Conservation (phyloP, 1,139 yeast species). For the Debaryomyces subglobosus region DNA sequence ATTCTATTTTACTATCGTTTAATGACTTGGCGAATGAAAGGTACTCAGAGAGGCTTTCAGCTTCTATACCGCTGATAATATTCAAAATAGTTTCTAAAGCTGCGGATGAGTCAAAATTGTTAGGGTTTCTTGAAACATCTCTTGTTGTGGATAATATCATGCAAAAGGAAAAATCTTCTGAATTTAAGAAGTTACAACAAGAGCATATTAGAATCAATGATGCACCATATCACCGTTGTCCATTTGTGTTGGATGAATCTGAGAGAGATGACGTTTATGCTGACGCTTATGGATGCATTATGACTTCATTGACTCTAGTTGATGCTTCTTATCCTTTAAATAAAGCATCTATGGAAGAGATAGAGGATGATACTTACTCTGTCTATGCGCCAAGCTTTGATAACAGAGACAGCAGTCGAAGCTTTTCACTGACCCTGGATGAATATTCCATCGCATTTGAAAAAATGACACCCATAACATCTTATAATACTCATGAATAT, state of each 20-base stretch:
- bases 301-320: conserved; percentile 68
- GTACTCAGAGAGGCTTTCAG: conserved; percentile 59
- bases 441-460: background rate
- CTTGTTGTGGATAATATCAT: conserved; percentile 61
- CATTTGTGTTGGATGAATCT: conserved; percentile 64
- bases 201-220: conserved; percentile 71
- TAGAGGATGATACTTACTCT: conserved; percentile 1
- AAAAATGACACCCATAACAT: conserved; percentile 33
- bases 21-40: conserved; percentile 73
- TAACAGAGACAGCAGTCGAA: background rate
- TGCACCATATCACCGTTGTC: conserved; percentile 78
- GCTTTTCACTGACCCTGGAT: background rate
- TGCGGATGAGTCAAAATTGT: conserved; percentile 22
- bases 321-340: conserved; percentile 65
- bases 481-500: conserved; percentile 47
- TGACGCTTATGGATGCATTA: conserved; percentile 52
- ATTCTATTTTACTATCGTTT: conserved; percentile 47
- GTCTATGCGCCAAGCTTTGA: background rate
- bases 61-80: conserved; percentile 52
- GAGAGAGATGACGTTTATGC: conserved; percentile 49
- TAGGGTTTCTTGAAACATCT: conserved; percentile 52
- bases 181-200: conserved; percentile 58
- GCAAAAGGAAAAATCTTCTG: conserved; percentile 52
- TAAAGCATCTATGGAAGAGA: conserved; percentile 5
- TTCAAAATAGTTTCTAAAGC: conserved; percentile 30